Evolutionary conservation across 2,329 filamentous ascomycete species (phyloP).

Genomic region (Neophaeococcomyces mojaviensis): DNA sequence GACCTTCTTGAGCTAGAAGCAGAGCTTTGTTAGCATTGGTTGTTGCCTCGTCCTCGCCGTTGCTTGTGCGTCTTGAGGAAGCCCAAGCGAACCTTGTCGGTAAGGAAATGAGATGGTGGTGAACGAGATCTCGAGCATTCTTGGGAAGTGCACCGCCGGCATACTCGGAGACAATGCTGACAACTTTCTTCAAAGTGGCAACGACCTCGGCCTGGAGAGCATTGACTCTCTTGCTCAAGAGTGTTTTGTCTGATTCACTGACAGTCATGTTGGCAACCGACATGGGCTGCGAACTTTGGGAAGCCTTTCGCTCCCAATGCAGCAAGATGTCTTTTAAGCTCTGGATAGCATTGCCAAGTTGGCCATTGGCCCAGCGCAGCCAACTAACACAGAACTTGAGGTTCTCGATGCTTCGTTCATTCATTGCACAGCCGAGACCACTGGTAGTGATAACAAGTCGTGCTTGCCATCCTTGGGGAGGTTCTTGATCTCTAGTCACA

Average conservation of each 20-base stretch:
- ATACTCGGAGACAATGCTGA: slow-evolving; percentile 79
- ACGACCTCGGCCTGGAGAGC: slow-evolving; percentile 64
- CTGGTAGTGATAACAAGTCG: slow-evolving; percentile 85
- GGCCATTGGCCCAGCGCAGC: slow-evolving; percentile 72
- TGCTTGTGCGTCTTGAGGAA: slow-evolving; percentile 37
- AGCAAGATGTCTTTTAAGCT: slow-evolving; percentile 69
- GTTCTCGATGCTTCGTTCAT: slow-evolving; percentile 74
- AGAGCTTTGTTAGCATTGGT: slow-evolving; percentile 66
- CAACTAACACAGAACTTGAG: slow-evolving; percentile 77
- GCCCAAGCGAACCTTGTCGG: slow-evolving; percentile 76
- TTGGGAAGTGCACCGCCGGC: slow-evolving; percentile 86
- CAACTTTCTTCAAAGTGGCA: slow-evolving; percentile 70
- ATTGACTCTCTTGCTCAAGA: slow-evolving; percentile 55
- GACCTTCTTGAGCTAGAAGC: slow-evolving; percentile 77
- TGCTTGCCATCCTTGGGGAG: slow-evolving; percentile 60
- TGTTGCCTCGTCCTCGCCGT: slow-evolving; percentile 40
- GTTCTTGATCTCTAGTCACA: slow-evolving; percentile 25
- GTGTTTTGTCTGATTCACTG: slow-evolving; percentile 39
- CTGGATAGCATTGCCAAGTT: slow-evolving; percentile 67
- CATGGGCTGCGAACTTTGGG: slow-evolving; percentile 24
- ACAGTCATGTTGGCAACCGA: slow-evolving; percentile 20
- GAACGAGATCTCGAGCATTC: slow-evolving; percentile 76
- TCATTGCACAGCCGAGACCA: slow-evolving; percentile 84
- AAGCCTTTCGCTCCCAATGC: slow-evolving; percentile 61
- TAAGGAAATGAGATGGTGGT: slow-evolving; percentile 73